These are phyloP conservation scores for Coniochaeta sp. DNA, from an alignment of 2,329 filamentous ascomycete species.

Conservation along the genomic window DNA sequence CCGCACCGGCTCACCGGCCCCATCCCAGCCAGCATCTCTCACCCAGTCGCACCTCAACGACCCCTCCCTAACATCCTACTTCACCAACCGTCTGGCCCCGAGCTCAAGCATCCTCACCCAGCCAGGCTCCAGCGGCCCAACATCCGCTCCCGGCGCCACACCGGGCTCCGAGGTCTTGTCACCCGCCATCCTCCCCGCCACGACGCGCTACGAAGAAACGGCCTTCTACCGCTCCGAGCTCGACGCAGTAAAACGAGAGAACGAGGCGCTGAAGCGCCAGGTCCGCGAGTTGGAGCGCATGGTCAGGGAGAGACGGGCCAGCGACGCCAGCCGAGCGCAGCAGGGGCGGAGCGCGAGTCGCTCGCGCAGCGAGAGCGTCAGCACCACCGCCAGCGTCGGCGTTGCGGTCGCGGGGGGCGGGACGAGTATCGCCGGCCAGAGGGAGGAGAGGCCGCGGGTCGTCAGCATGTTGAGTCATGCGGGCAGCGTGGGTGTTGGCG, in stretches of 20 bases:
- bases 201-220: slow-evolving; percentile 55
- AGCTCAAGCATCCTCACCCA: background rate
- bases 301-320: slow-evolving; percentile 39
- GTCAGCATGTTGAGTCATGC: slow-evolving; percentile 36
- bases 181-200: slow-evolving; percentile 47
- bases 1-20: slow-evolving; percentile 40
- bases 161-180: slow-evolving; percentile 30
- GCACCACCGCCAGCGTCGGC: slow-evolving; percentile 42
- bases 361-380: slow-evolving; percentile 41
- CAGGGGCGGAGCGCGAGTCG: slow-evolving; percentile 21
- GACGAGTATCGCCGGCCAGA: slow-evolving; percentile 37
- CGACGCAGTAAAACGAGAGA: slow-evolving; percentile 55
- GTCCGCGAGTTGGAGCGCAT: slow-evolving; percentile 55
- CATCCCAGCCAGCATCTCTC: slow-evolving; percentile 25
- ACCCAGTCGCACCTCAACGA: slow-evolving; percentile 34
- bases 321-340: slow-evolving; percentile 34
- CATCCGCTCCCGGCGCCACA: slow-evolving; percentile 36
- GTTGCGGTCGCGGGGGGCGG: slow-evolving; percentile 26
- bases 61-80: slow-evolving; percentile 24
- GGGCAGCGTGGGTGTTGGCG: slow-evolving; percentile 41
- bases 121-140: slow-evolving; percentile 6
- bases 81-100: slow-evolving; percentile 18
- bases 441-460: slow-evolving; percentile 37
- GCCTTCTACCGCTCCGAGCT: slow-evolving; percentile 52
- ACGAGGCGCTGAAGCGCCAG: slow-evolving; percentile 51